Conservation (phyloP, 1,139 yeast genomes). For the Saccharomyces hybrid region DNA sequence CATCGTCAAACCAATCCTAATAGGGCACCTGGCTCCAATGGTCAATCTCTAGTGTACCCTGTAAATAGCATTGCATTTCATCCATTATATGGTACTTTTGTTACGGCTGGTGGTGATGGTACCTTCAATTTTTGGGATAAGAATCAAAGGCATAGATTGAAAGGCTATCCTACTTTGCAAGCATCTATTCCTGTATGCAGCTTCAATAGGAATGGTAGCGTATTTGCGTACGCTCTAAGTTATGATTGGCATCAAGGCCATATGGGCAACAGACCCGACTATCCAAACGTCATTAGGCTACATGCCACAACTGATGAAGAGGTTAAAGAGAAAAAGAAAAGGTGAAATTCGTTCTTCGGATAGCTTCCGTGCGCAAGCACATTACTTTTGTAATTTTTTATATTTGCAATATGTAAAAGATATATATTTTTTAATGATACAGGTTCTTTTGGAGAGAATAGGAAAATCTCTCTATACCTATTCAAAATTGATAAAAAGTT, state of each 20-base stretch:
- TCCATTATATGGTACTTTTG: conserved; percentile 83
- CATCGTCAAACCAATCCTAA: conserved; percentile 49
- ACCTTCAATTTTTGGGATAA: conserved; percentile 95
- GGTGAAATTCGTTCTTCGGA: conserved; percentile 16
- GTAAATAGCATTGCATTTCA: conserved; percentile 80
- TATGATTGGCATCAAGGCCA: conserved; percentile 95
- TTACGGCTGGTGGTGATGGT: conserved; percentile 94
- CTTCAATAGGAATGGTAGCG: conserved; percentile 74
- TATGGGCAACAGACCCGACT: conserved; percentile 65
- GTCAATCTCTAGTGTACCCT: conserved; percentile 55
- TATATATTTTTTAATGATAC: background rate
- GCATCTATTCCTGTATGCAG: conserved; percentile 70
- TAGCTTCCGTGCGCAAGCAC: background rate
- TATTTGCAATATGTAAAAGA: background rate
- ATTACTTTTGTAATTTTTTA: background rate
- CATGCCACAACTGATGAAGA: conserved; percentile 85
- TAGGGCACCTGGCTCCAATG: conserved; percentile 30
- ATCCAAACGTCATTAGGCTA: conserved; percentile 67
- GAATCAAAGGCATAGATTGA: conserved; percentile 81
- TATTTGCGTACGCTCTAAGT: conserved; percentile 86
- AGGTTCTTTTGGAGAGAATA: background rate
- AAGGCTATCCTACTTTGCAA: conserved; percentile 66
- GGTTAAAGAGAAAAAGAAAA: conserved; percentile 65
- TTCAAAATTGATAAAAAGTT: background rate
- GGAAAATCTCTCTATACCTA: background rate